A percentile compares a stretch with the other conserved stretches of the same genome.
These are phyloP conservation scores for Oryza australiensis DNA, from an alignment of 176 grass and related monocot species.

Conservation along the genomic window DNA sequence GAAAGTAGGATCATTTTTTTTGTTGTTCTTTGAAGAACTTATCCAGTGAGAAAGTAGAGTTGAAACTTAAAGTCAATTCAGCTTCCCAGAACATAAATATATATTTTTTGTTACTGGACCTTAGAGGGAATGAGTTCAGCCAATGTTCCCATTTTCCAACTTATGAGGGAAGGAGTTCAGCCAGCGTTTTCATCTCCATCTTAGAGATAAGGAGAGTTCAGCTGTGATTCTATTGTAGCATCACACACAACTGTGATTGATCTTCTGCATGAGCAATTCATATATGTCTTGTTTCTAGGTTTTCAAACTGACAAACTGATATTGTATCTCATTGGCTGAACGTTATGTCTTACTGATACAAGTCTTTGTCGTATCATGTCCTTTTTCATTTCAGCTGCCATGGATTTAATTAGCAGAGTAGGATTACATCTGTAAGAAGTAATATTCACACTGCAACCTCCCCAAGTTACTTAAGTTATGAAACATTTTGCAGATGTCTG, in stretches of 20 bases:
- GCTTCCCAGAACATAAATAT: background rate
- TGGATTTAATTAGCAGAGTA: background rate
- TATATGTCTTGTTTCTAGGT: background rate
- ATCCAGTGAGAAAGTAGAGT: background rate
- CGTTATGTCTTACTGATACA: background rate
- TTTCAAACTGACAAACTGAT: background rate
- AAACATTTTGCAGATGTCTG: slow-evolving; percentile 83
- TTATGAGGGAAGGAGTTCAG: too few relatives aligned
- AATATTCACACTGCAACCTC: background rate
- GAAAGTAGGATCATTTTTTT: background rate
- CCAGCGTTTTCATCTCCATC: background rate
- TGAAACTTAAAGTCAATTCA: background rate
- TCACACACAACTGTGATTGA: background rate
- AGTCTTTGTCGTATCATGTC: background rate
- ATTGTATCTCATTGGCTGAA: background rate
- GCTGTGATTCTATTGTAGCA: background rate
- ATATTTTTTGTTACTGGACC: too few relatives aligned
- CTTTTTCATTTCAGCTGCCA: background rate
- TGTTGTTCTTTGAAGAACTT: background rate
- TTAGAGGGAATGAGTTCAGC: too few relatives aligned
- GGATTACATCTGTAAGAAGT: background rate
- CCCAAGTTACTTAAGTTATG: slow-evolving; percentile 17
- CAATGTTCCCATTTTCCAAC: too few relatives aligned
- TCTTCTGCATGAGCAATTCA: background rate
- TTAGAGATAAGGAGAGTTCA: background rate